Percentiles rank a stretch among this genome's conserved stretches.
phyloP scores from a whole-genome alignment of 2,329 filamentous ascomycete species.

The Penicillium sp. region DNA sequence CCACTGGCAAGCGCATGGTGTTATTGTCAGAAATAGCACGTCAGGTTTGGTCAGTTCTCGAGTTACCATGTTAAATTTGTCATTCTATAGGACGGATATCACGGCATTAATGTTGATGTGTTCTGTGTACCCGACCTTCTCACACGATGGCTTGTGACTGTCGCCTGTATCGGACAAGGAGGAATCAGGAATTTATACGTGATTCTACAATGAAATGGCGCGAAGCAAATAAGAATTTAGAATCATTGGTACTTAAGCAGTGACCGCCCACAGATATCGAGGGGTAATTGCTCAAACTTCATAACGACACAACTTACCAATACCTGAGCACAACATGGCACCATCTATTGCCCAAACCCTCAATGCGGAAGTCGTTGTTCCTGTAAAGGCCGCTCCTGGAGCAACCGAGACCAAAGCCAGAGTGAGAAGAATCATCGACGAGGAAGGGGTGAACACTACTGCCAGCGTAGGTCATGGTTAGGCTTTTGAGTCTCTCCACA shows the following conservation, averaged over 20 bases:
- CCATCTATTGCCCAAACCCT: conserved; percentile 19
- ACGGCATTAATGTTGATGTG: background rate
- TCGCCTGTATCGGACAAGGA: background rate
- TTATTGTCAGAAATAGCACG: background rate
- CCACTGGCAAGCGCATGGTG: background rate
- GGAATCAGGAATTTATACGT: background rate
- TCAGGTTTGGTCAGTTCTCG: background rate
- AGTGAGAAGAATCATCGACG: conserved; percentile 23
- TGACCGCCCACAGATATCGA: background rate
- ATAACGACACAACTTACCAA: background rate
- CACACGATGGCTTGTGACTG: background rate
- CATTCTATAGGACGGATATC: background rate
- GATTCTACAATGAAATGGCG: background rate
- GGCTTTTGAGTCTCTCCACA: background rate
- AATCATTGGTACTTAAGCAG: background rate
- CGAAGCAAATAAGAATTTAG: background rate
- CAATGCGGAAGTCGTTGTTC: conserved; percentile 10
- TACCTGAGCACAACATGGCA: conserved; percentile 10
- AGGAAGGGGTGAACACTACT: conserved; percentile 24
- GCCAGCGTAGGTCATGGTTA: conserved; percentile 18
- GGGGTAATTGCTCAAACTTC: background rate
- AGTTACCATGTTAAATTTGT: background rate
- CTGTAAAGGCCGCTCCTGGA: conserved; percentile 10
- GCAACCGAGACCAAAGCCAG: conserved; percentile 8
- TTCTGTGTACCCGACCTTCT: background rate